Percentiles rank a stretch among this genome's conserved stretches.
Evolutionary conservation across 257 asterid genomes (phyloP).

Genomic region (Jaltomata sinuosa): DNA sequence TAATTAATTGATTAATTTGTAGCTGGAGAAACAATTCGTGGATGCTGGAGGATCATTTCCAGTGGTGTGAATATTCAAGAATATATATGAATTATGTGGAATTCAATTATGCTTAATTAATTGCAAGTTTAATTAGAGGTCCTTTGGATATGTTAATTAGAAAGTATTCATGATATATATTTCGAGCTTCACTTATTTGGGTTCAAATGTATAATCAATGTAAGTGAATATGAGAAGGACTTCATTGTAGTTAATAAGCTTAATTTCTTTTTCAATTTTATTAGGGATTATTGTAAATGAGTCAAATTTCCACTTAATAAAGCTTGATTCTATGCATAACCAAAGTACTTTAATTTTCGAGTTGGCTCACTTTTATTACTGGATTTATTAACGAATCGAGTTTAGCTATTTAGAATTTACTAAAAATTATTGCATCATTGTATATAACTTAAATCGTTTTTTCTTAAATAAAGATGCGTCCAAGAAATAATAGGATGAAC

Average conservation of each 20-base stretch:
- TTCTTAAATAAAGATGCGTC: not conserved
- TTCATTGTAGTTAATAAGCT: not conserved
- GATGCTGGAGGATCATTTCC: constrained; percentile 33
- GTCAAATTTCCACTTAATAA: not conserved
- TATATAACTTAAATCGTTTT: no score
- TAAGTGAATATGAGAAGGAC: not conserved
- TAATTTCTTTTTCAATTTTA: not conserved
- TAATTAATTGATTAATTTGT: not conserved
- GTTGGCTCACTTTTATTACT: no score
- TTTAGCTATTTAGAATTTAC: no score
- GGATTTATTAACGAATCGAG: no score
- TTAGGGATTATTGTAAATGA: not conserved
- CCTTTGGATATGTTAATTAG: not conserved
- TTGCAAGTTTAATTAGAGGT: not conserved
- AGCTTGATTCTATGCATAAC: not conserved
- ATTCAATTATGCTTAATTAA: not conserved
- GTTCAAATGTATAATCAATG: not conserved
- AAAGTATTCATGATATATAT: not conserved
- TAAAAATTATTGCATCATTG: no score
- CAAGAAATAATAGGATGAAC: not conserved
- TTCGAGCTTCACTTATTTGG: not conserved
- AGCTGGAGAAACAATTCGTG: constrained; percentile 32
- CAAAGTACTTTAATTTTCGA: not conserved
- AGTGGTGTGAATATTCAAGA: not conserved
- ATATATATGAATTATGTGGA: not conserved